Evolutionary conservation across 495 filamentous ascomycete genomes (phyloP).

Genomic region (Aspergillus leporis): DNA sequence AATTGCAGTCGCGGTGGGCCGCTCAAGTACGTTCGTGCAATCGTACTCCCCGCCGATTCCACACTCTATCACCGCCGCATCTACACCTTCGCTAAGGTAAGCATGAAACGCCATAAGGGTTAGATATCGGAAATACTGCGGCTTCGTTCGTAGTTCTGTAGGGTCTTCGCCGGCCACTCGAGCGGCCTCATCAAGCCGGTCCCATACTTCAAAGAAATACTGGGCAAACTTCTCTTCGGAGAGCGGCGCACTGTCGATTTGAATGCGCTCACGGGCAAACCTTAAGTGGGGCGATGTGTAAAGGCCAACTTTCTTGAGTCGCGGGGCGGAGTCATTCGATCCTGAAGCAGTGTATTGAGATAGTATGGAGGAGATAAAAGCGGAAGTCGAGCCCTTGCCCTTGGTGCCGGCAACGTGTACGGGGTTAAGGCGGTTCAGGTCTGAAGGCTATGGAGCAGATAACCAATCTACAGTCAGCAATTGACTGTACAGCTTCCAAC

Average conservation of each 20-base stretch:
- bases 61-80: conserved; percentile 85
- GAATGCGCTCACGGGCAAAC: conserved; percentile 84
- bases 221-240: conserved; percentile 74
- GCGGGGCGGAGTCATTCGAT: conserved; percentile 30
- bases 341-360: conserved; percentile 54
- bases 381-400: conserved; percentile 71
- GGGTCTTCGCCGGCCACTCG: conserved; percentile 47
- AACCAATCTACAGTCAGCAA: not conserved
- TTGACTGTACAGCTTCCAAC: not conserved
- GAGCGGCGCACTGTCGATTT: conserved; percentile 74
- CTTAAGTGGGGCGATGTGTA: conserved; percentile 90
- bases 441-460: conserved; percentile 56
- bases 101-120: conserved; percentile 89
- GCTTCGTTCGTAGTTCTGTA: conserved; percentile 56
- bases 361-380: conserved; percentile 58
- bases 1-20: conserved; percentile 73
- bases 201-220: conserved; percentile 91
- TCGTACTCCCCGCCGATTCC: conserved; percentile 95
- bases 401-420: conserved; percentile 91
- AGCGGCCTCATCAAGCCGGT: conserved; percentile 63
- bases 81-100: conserved; percentile 77
- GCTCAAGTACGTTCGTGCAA: conserved; percentile 82
- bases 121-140: conserved; percentile 87
- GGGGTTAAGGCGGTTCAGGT: conserved; percentile 73
- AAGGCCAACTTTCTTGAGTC: conserved; percentile 66